These are phyloP conservation scores for Perilla frutescens DNA, from an alignment of 257 asterid genomes.

Conservation along the genomic window DNA sequence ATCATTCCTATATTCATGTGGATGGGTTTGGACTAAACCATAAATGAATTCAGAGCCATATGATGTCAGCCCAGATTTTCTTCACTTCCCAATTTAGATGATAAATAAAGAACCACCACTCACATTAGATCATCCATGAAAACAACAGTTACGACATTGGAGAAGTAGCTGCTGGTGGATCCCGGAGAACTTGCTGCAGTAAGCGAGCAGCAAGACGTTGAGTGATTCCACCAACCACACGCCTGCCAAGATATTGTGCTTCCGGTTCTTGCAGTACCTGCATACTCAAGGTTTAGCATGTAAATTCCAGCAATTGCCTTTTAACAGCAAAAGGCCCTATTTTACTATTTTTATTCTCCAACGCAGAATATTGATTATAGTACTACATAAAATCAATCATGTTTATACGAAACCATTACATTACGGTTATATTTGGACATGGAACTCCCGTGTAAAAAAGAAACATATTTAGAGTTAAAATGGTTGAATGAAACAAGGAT, in stretches of 20 bases:
- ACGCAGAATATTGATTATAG: not conserved
- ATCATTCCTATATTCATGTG: constrained; percentile 14
- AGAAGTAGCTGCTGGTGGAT: constrained; percentile 59
- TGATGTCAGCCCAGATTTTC: constrained; percentile 23
- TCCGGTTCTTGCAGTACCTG: constrained; percentile 97
- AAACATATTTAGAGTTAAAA: not conserved
- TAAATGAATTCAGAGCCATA: not conserved
- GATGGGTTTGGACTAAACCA: not conserved
- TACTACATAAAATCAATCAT: not conserved
- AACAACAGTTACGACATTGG: constrained; percentile 35
- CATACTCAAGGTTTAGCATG: constrained; percentile 33
- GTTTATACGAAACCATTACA: not conserved
- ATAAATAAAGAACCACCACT: constrained; percentile 6
- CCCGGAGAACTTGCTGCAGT: constrained; percentile 90
- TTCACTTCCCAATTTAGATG: constrained; percentile 27
- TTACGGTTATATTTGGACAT: not conserved
- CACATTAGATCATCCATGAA: not conserved
- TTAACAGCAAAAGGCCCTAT: not conserved
- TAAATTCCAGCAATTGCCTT: not conserved
- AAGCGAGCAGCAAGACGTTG: constrained; percentile 98
- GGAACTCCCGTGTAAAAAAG: not conserved
- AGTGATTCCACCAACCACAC: constrained; percentile 92
- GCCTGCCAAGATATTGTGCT: constrained; percentile 86
- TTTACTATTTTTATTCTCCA: not conserved
- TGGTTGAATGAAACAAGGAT: not conserved